Evolutionary conservation across 23 red algal species (phyloP).

Genomic region (Gracilariopsis chorda): DNA sequence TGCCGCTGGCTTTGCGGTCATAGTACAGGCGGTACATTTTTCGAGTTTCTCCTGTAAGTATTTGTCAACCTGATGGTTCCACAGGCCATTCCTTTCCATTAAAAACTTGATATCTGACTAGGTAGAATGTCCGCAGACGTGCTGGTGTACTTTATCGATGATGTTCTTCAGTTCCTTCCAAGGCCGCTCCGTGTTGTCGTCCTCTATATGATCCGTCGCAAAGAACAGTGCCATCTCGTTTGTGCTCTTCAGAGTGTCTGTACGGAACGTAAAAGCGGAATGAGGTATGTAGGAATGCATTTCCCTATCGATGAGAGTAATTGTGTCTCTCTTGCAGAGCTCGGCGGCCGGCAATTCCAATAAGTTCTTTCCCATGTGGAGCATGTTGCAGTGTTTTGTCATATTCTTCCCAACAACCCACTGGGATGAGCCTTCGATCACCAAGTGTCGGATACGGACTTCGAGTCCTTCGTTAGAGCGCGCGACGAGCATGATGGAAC

Average conservation of each 20-base stretch:
- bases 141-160: slow-evolving; percentile 11
- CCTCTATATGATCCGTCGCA: slow-evolving; percentile 15
- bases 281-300: neutral
- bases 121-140: slow-evolving; percentile 14
- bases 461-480: neutral
- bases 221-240: neutral
- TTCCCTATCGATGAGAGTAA: neutral
- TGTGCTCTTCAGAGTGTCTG: neutral
- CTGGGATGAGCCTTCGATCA: neutral
- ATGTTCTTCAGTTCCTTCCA: neutral
- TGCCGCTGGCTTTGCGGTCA: neutral
- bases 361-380: neutral
- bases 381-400: neutral
- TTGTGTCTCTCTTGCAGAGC: neutral
- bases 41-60: neutral
- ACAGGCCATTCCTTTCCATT: neutral
- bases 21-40: neutral
- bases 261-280: neutral
- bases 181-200: neutral
- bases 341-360: neutral
- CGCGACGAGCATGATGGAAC: neutral
- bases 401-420: neutral
- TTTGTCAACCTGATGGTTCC: neutral
- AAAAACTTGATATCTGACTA: slow-evolving; percentile 13
- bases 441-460: neutral